Evolutionary conservation across 352 stramenopile genomes (phyloP), one percentile per base, ranked within the genome.

Genomic region (Discostella stelligera): DNA sequence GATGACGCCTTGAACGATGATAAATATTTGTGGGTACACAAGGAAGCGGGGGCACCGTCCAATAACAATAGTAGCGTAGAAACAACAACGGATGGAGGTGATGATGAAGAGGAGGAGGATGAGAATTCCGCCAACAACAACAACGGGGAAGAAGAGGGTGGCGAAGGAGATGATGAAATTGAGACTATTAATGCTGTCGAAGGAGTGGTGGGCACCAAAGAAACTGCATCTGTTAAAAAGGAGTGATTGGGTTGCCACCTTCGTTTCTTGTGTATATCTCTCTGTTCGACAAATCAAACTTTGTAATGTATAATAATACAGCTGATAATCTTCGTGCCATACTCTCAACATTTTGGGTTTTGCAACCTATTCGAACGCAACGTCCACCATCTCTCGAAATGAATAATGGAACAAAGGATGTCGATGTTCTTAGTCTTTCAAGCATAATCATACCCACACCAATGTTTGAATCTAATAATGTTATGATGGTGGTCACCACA

Each of bases 1-100:
- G 49, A 76, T 0, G 50, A 85, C 71, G 65, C 63, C 18, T 52
- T 77, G 68, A 83, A 91, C 69, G 85, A 91, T 82, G 85, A 90
- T 78, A 41, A 59, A 0, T 75, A 73, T 9, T 64, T 90, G 30
- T 90, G 83, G 83, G 66, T 89, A 13, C 55, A 68, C 39, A 30
- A 39, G 32, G 53, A 48, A 46, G n/a, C 7, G 4, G 62, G 30
- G n/a, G 66, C 25, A 13, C 5, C 27, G 27, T 11, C 0, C 7
- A 14, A 44, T 14, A 44, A 44, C 7, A 44, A 44, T 32, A 32
- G 7, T 14, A 44, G 13, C 2, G 37, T 8, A 3, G 37, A 13
- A 14, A 8, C 4, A 44, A 10, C 7, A 14, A 14, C 37, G 37
- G 20, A 39, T 54, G 52, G 16, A 46, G 20, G 32, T 56, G 68